Base-by-base conservation (phyloP, 148 eudicot species). In the Rhododendron griersonianum region DNA sequence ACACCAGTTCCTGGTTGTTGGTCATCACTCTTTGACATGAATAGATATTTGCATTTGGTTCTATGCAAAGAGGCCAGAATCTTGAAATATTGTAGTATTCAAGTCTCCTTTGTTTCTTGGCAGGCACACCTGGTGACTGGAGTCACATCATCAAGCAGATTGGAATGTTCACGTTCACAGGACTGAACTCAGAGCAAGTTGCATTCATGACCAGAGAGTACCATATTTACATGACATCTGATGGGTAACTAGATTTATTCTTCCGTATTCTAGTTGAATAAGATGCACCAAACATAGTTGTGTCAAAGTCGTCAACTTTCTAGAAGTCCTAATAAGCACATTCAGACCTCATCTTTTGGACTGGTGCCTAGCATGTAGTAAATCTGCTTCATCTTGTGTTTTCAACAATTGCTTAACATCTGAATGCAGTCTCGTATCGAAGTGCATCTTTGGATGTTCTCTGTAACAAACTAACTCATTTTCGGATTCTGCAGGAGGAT, bases 91-190 rank as follows among this genome's bases (percentile, higher is more conserved):
- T 79, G 1, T 61, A 75, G 25, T 51, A 71, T 51, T 61, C 28
- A 0, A 7, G 37, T 51, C 16, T 85, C 44, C 30, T 61, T 81
- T 74, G 23, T 50, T 85, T 37, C 47, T 75, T 78, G 73, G 76
- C 91, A 97, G 99, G 98, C 87, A 97, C 98, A 82, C 98, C 98
- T 81, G 99, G 99, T 71, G 98, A 97, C 87, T 97, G 99, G 98
- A 97, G 95, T 88, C 98, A 97, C 91, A 97, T 97, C 48, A 89
- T 95, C 88, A 97, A 97, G 94, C 99, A 97, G 85, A 97, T 97
- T 51, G 99, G 99, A 83, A 97, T 97, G 99, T 97, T 97, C 78
- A 97, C 99, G 63, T 97, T 95, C 90, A 97, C 99, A 1, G 99
- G 99, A 86, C 89, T 97, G 21, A 94, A 93, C 90, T 59, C 94